Evolutionary conservation across 2,329 filamentous ascomycete genomes (phyloP).

Genomic region (Cercospora zeae-maydis): DNA sequence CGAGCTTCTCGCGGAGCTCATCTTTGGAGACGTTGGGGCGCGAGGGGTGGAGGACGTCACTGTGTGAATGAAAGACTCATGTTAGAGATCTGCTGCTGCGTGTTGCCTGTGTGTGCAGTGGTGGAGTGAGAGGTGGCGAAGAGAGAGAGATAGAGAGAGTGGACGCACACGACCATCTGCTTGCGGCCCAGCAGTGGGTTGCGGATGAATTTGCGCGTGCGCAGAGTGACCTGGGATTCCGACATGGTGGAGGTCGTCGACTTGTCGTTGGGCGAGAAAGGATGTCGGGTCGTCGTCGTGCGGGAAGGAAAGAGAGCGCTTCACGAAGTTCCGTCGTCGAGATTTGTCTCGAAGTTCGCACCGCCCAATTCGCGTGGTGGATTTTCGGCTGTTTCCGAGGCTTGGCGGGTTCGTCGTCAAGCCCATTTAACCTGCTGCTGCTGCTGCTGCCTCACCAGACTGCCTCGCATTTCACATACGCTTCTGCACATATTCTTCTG

Average conservation of each 20-base stretch:
- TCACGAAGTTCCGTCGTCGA: constrained; percentile 5
- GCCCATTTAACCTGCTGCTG: background rate
- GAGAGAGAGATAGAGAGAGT: constrained; percentile 7
- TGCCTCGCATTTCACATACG: background rate
- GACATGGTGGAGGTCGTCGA: constrained; percentile 65
- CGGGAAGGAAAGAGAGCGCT: constrained; percentile 2
- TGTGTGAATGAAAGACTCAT: constrained; percentile 50
- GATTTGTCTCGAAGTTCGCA: constrained; percentile 2
- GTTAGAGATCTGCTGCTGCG: constrained; percentile 27
- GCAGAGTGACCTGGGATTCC: constrained; percentile 60
- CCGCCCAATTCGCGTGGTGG: background rate
- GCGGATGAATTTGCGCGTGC: constrained; percentile 99
- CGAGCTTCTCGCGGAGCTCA: constrained; percentile 92
- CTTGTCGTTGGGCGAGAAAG: constrained; percentile 10
- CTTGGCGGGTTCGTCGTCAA: background rate
- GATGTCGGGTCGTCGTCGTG: constrained; percentile 4
- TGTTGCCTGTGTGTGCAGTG: background rate
- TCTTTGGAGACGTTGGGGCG: constrained; percentile 99
- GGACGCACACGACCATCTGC: constrained; percentile 92
- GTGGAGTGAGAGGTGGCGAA: background rate
- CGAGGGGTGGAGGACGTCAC: constrained; percentile 99
- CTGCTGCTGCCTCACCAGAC: background rate
- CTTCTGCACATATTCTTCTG: background rate
- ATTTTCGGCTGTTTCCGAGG: background rate
- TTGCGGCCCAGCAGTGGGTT: constrained; percentile 98